Percentiles rank a stretch among this genome's conserved stretches.
Conservation (phyloP, 371 early-diverging fungal genomes). For the Chytridium lagenaria region DNA sequence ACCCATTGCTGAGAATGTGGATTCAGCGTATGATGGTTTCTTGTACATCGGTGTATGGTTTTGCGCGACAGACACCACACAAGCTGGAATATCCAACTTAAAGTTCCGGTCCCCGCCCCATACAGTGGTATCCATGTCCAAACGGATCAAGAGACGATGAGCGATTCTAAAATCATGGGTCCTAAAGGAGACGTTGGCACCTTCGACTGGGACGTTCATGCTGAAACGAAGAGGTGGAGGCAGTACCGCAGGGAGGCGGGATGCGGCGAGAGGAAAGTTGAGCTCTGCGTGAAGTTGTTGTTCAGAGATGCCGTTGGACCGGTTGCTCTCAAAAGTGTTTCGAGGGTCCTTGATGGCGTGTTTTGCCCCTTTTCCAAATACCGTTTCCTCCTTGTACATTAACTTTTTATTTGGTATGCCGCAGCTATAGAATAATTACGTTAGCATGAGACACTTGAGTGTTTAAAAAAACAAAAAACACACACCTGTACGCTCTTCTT, state of each 20-base stretch:
- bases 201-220: conserved; percentile 9
- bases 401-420: background rate
- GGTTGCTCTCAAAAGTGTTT: no score
- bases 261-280: conserved; percentile 21
- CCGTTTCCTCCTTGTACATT: conserved; percentile 18
- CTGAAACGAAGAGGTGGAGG: conserved; percentile 10
- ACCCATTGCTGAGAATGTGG: background rate
- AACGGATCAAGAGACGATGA: conserved; percentile 1
- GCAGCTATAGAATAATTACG: conserved; percentile 8
- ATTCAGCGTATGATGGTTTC: background rate
- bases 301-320: background rate
- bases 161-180: background rate
- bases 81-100: background rate
- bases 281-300: background rate
- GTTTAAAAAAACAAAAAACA: background rate
- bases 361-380: conserved; percentile 6
- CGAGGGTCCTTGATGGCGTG: background rate
- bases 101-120: conserved; percentile 12
- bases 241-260: background rate
- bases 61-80: background rate
- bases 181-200: background rate
- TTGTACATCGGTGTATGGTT: background rate
- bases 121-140: conserved; percentile 16
- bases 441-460: no score
- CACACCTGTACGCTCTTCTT: conserved; percentile 13